phyloP scores from a whole-genome alignment of 768 basidiomycete genomes.

The Dentipellis sp. region DNA sequence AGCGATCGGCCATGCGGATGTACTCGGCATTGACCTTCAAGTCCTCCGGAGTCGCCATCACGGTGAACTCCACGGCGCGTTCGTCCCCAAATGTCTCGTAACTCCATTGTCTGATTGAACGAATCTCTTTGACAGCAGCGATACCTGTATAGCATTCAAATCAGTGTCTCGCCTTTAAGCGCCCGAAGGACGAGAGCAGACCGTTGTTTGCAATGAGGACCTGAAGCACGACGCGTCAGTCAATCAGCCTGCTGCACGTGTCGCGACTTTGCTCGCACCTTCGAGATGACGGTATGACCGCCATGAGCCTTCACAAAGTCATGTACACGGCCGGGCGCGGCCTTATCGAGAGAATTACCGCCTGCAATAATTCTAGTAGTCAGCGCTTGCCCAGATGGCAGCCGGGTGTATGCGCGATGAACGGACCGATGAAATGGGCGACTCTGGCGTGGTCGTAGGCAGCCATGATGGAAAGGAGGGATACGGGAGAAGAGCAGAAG shows the following conservation, averaged over 20 bases:
- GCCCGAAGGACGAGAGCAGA: constrained; percentile 20
- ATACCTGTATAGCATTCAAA: constrained; percentile 53
- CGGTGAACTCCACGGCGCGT: constrained; percentile 94
- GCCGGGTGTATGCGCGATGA: constrained; percentile 8
- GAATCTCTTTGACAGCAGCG: constrained; percentile 98
- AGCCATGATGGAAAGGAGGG: constrained; percentile 17
- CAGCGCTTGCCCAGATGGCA: constrained; percentile 10
- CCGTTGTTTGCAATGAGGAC: constrained; percentile 99
- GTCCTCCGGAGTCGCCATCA: constrained; percentile 99
- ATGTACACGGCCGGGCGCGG: constrained; percentile 65
- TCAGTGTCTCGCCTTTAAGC: neutral
- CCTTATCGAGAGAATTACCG: constrained; percentile 85
- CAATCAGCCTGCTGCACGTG: neutral
- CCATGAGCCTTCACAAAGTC: constrained; percentile 90
- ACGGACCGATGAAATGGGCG: constrained; percentile 53
- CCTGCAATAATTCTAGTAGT: constrained; percentile 37
- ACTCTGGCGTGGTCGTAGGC: constrained; percentile 50
- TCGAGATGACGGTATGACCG: constrained; percentile 97
- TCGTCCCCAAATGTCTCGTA: constrained; percentile 98
- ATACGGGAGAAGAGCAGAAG: neutral
- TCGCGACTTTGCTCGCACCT: constrained; percentile 41
- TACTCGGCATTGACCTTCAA: constrained; percentile 98
- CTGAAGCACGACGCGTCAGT: constrained; percentile 30
- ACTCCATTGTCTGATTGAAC: constrained; percentile 98
- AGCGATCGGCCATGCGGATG: constrained; percentile 99